phyloP scores from a whole-genome alignment of 768 basidiomycete genomes.

The Termitomyces sp. region DNA sequence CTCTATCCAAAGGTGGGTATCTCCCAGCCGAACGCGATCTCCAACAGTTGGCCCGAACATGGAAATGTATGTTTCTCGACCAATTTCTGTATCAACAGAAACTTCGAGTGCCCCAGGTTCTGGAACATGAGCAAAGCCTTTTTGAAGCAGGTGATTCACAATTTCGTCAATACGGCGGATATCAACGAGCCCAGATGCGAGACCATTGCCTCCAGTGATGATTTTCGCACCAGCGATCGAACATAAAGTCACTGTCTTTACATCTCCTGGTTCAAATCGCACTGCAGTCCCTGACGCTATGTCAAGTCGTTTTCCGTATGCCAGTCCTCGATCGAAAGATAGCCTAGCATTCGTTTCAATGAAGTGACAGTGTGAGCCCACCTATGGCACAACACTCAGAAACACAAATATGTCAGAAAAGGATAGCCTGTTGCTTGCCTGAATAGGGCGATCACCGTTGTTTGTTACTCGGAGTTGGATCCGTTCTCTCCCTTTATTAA shows the following conservation, averaged over 20 bases:
- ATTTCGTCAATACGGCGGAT: slow-evolving; percentile 39
- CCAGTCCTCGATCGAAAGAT: slow-evolving; percentile 73
- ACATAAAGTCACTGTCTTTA: slow-evolving; percentile 79
- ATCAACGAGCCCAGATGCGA: slow-evolving; percentile 57
- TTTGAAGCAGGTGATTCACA: slow-evolving; percentile 42
- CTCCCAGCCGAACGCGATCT: slow-evolving; percentile 83
- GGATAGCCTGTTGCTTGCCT: slow-evolving; percentile 40
- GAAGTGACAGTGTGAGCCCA: slow-evolving; percentile 95
- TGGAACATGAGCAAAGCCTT: slow-evolving; percentile 65
- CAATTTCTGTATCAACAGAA: slow-evolving; percentile 47
- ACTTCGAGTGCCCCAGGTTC: slow-evolving; percentile 60
- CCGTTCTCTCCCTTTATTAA: slow-evolving; percentile 72
- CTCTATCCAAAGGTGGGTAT: slow-evolving; percentile 87
- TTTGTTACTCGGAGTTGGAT: slow-evolving; percentile 78
- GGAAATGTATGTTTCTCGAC: slow-evolving; percentile 73
- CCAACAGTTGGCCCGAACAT: slow-evolving; percentile 97
- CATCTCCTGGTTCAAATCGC: slow-evolving; percentile 92
- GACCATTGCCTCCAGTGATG: slow-evolving; percentile 74
- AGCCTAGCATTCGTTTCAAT: slow-evolving; percentile 82
- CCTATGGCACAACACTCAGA: slow-evolving; percentile 32
- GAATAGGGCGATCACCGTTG: slow-evolving; percentile 89
- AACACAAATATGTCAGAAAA: background rate
- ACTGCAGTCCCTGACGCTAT: slow-evolving; percentile 94
- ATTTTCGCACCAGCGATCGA: slow-evolving; percentile 66
- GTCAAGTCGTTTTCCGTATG: slow-evolving; percentile 85